These are phyloP conservation scores for Candida methanosorbosa DNA, from an alignment of 805 yeast genomes.

Conservation along the genomic window DNA sequence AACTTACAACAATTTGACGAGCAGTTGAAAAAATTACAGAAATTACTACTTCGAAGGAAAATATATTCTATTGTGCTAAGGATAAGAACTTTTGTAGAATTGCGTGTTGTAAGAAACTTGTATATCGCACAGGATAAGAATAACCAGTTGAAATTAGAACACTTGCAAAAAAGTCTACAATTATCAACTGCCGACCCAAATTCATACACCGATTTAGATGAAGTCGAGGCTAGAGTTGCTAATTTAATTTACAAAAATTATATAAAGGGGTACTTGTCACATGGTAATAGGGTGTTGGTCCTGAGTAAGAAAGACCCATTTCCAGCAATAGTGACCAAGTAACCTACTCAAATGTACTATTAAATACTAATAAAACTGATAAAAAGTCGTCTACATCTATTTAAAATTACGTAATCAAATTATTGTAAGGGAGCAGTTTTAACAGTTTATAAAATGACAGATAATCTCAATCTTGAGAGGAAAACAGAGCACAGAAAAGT, in stretches of 20 bases:
- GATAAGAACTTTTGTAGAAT: slow-evolving; percentile 40
- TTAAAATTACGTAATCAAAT: too few species aligned
- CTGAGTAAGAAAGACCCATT: slow-evolving; percentile 69
- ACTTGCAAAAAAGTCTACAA: slow-evolving; percentile 2
- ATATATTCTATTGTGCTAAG: slow-evolving; percentile 52
- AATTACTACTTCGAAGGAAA: slow-evolving; percentile 44
- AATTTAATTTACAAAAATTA: slow-evolving; percentile 49
- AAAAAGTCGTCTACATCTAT: too few species aligned
- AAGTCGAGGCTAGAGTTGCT: slow-evolving; percentile 63
- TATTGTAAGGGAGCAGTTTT: too few species aligned
- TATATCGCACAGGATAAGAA: slow-evolving; percentile 25
- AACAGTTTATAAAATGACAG: too few species aligned
- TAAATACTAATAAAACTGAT: too few species aligned
- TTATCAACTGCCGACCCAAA: slow-evolving; percentile 9
- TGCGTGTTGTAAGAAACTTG: slow-evolving; percentile 39
- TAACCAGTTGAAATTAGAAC: slow-evolving; percentile 12
- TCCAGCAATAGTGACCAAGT: too few species aligned
- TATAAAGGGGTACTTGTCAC: slow-evolving; percentile 78
- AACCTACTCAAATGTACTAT: too few species aligned
- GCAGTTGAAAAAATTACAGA: slow-evolving; percentile 35
- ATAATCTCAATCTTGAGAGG: too few species aligned
- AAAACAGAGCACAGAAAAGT: too few species aligned
- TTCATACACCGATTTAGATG: too few species aligned
- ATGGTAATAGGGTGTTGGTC: slow-evolving; percentile 64
- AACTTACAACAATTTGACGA: slow-evolving; percentile 44